phyloP scores from a whole-genome alignment of 108 stramenopile species.

The Nitzschia putrida region DNA sequence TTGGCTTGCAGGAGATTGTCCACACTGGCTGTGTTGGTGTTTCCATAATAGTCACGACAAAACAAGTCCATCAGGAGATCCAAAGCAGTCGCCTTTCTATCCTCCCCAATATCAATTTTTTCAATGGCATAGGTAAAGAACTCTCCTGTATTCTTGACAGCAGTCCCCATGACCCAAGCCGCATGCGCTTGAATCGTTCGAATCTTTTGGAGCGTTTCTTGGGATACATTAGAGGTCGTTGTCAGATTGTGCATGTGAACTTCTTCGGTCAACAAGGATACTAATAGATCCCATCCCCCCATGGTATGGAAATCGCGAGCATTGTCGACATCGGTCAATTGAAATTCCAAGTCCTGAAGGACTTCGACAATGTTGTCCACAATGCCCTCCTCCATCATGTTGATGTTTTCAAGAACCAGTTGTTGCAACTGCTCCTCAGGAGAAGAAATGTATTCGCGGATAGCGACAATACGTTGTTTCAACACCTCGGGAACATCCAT shows the following conservation, averaged over 20 bases:
- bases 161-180: constrained; percentile 87
- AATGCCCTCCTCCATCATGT: constrained; percentile 38
- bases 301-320: constrained; percentile 93
- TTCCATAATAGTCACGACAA: constrained; percentile 31
- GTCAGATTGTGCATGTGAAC: constrained; percentile 44
- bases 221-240: constrained; percentile 14
- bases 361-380: constrained; percentile 56
- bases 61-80: constrained; percentile 36
- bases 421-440: constrained; percentile 36
- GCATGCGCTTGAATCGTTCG: constrained; percentile 70
- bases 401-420: constrained; percentile 24
- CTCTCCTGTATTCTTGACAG: constrained; percentile 90
- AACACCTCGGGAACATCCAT: constrained; percentile 72
- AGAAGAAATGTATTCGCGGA: constrained; percentile 59
- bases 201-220: constrained; percentile 26
- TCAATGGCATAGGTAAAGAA: constrained; percentile 83
- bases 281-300: constrained; percentile 84
- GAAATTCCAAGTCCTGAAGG: constrained; percentile 84
- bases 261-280: constrained; percentile 61
- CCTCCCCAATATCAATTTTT: constrained; percentile 24
- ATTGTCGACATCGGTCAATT: constrained; percentile 90
- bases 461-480: constrained; percentile 53
- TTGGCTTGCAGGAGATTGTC: constrained; percentile 29
- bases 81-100: constrained; percentile 28
- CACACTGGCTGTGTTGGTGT: constrained; percentile 15